These are phyloP conservation scores for Friedmanniomyces endolithicus DNA, from an alignment of 495 filamentous ascomycete species.

Conservation along the genomic window DNA sequence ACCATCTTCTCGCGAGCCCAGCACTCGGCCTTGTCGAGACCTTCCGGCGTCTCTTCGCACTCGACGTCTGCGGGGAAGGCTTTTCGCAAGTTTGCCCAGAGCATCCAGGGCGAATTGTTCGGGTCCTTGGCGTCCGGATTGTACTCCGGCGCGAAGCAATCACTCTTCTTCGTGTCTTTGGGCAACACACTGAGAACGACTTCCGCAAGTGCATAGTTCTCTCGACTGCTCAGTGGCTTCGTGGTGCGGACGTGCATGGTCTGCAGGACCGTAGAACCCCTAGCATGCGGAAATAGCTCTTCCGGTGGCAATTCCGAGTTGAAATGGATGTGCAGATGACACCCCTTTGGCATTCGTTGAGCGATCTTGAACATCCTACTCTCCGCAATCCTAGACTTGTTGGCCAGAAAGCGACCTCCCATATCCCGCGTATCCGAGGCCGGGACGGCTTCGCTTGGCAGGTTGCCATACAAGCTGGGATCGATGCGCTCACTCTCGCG, in stretches of 20 bases:
- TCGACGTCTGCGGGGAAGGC: slow-evolving; percentile 8
- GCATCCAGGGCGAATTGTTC: slow-evolving; percentile 23
- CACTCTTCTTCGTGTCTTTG: slow-evolving; percentile 4
- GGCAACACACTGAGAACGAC: slow-evolving; percentile 29
- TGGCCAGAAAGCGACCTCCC: slow-evolving; percentile 32
- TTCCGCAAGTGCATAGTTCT: slow-evolving; percentile 22
- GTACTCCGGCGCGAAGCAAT: slow-evolving; percentile 26
- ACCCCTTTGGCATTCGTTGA: slow-evolving; percentile 26
- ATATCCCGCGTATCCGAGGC: slow-evolving; percentile 24
- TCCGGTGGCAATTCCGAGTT: slow-evolving; percentile 29
- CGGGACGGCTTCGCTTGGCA: slow-evolving; percentile 26
- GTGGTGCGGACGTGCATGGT: slow-evolving; percentile 30
- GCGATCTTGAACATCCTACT: slow-evolving; percentile 27
- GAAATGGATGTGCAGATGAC: slow-evolving; percentile 31
- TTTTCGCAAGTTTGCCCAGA: slow-evolving; percentile 21
- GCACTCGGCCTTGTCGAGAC: slow-evolving; percentile 10
- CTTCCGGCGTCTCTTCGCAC: background rate
- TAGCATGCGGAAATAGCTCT: slow-evolving; percentile 20
- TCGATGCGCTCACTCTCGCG: slow-evolving; percentile 27
- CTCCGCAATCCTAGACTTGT: slow-evolving; percentile 25
- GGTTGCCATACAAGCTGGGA: slow-evolving; percentile 25
- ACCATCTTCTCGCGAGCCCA: slow-evolving; percentile 20
- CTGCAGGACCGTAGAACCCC: slow-evolving; percentile 3
- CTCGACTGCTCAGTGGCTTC: slow-evolving; percentile 11
- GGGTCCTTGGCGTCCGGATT: slow-evolving; percentile 14